phyloP scores from a whole-genome alignment of 495 filamentous ascomycete species.

The Staphylotrichum longicolle region DNA sequence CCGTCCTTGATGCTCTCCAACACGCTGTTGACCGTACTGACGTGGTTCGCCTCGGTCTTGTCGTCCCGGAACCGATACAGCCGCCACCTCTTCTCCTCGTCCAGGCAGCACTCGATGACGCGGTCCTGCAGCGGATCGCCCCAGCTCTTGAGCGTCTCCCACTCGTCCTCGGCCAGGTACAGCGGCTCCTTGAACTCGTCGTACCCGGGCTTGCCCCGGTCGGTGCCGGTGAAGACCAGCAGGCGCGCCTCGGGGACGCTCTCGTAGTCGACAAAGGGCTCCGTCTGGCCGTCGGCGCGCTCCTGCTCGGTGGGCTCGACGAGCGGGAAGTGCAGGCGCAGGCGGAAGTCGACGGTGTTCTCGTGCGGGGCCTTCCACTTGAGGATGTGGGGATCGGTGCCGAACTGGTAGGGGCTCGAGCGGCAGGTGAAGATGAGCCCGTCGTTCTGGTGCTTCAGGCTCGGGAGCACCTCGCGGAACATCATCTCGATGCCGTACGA shows the following conservation, averaged over 20 bases:
- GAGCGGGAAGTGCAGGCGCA: slow-evolving; percentile 71
- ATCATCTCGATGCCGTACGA: slow-evolving; percentile 87
- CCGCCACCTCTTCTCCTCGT: slow-evolving; percentile 70
- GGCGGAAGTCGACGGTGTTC: slow-evolving; percentile 88
- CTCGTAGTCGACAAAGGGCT: slow-evolving; percentile 57
- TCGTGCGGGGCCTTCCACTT: slow-evolving; percentile 96
- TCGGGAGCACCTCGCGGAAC: slow-evolving; percentile 80
- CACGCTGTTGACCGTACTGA: slow-evolving; percentile 73
- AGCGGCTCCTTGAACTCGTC: slow-evolving; percentile 58
- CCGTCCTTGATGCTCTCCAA: slow-evolving; percentile 79
- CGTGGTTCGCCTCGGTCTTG: slow-evolving; percentile 87
- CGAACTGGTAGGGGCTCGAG: slow-evolving; percentile 76
- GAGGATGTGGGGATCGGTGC: slow-evolving; percentile 87
- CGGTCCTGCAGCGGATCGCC: slow-evolving; percentile 71
- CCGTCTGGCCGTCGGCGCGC: slow-evolving; percentile 56
- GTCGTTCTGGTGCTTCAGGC: slow-evolving; percentile 87
- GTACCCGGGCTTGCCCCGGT: slow-evolving; percentile 55
- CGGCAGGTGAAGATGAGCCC: slow-evolving; percentile 95
- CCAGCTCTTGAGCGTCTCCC: slow-evolving; percentile 74
- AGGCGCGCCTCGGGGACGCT: slow-evolving; percentile 51
- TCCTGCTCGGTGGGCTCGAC: slow-evolving; percentile 69
- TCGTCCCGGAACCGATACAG: slow-evolving; percentile 87
- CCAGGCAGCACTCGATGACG: slow-evolving; percentile 85
- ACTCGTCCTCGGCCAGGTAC: slow-evolving; percentile 69
- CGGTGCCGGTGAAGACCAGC: slow-evolving; percentile 44